phyloP scores from a whole-genome alignment of 306 rosid species.

The Cucurbita moschata region DNA sequence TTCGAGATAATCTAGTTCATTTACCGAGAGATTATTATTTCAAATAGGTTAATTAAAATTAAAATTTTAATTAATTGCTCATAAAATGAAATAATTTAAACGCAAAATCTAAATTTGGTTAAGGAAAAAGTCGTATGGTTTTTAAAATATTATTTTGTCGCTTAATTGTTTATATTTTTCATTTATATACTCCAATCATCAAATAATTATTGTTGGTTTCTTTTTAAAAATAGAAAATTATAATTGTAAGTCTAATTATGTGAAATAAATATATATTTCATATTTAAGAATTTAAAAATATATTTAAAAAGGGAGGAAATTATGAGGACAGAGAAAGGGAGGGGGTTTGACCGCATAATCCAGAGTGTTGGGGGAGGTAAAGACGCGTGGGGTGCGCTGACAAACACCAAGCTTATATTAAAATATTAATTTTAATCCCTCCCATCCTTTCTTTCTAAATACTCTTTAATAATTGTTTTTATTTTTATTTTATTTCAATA shows the following conservation, averaged over 20 bases:
- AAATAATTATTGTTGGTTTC: not conserved
- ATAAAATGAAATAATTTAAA: not conserved
- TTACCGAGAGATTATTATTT: not conserved
- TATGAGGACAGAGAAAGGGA: not conserved
- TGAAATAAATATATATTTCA: too few species aligned
- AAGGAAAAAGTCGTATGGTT: not conserved
- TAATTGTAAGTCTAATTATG: too few species aligned
- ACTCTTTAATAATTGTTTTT: too few species aligned
- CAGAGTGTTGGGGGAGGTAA: conserved; percentile 19
- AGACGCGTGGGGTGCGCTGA: conserved; percentile 40
- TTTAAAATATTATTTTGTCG: not conserved
- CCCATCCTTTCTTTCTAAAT: too few species aligned
- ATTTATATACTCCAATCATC: not conserved
- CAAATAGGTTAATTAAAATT: too few species aligned
- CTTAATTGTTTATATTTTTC: too few species aligned
- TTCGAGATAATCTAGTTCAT: not conserved
- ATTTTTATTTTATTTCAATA: too few species aligned
- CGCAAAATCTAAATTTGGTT: not conserved
- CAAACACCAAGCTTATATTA: conserved; percentile 2
- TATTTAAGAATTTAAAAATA: too few species aligned
- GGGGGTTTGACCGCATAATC: conserved; percentile 27
- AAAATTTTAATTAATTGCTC: too few species aligned
- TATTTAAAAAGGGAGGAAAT: too few species aligned
- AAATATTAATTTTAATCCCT: too few species aligned
- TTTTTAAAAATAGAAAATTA: too few species aligned